Conservation (phyloP, 2,329 filamentous ascomycete species). For the Neodidymelliopsis sp. region DNA sequence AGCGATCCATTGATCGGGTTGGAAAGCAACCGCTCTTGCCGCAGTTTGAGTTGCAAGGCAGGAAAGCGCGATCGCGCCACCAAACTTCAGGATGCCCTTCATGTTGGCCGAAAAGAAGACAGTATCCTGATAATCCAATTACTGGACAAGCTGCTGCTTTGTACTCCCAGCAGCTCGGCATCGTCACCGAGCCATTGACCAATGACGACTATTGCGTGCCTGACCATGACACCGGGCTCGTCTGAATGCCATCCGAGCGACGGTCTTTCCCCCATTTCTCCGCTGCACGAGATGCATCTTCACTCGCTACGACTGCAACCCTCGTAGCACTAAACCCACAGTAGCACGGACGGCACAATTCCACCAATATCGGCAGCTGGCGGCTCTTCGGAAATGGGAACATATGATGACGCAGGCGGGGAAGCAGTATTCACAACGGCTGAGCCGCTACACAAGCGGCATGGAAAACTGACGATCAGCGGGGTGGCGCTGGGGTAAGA, state of each 20-base stretch:
- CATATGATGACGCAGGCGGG: constrained; percentile 17
- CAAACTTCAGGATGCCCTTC: constrained; percentile 28
- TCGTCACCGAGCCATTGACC: constrained; percentile 4
- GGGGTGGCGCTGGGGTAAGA: constrained; percentile 22
- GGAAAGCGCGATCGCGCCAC: constrained; percentile 38
- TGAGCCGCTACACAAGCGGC: constrained; percentile 20
- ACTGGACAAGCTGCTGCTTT: constrained; percentile 8
- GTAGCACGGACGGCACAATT: background rate
- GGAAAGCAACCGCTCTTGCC: constrained; percentile 59
- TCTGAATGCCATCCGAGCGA: constrained; percentile 21
- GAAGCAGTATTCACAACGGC: constrained; percentile 12
- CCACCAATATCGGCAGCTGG: constrained; percentile 18
- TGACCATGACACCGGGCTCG: constrained; percentile 20
- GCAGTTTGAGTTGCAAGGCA: constrained; percentile 55
- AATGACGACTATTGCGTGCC: constrained; percentile 8
- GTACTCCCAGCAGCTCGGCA: constrained; percentile 9
- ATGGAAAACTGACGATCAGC: constrained; percentile 22
- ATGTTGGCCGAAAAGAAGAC: constrained; percentile 19
- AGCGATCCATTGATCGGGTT: constrained; percentile 58
- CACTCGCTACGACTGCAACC: constrained; percentile 7
- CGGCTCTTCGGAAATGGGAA: background rate
- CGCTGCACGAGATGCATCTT: constrained; percentile 4
- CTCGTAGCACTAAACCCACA: constrained; percentile 13
- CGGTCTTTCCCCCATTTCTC: constrained; percentile 10
- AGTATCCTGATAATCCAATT: background rate